These are phyloP conservation scores for Daldinia bambusicola DNA, from an alignment of 495 filamentous ascomycete genomes.

Conservation along the genomic window DNA sequence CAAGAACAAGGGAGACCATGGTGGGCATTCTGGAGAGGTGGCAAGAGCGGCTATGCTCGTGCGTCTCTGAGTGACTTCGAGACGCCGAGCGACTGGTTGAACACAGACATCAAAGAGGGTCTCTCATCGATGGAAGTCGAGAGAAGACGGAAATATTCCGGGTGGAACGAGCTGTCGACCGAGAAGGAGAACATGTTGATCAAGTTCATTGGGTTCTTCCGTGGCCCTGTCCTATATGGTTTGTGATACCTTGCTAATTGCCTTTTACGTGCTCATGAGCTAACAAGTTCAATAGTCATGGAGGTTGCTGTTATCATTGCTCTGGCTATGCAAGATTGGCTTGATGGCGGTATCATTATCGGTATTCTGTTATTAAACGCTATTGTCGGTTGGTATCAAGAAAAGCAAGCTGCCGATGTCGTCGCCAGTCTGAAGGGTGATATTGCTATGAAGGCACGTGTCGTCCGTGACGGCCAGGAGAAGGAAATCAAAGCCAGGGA, in stretches of 20 bases:
- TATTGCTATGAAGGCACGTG: constrained; percentile 80
- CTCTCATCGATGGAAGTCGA: constrained; percentile 70
- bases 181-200: constrained; percentile 83
- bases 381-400: constrained; percentile 83
- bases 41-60: constrained; percentile 50
- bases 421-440: constrained; percentile 82
- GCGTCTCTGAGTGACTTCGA: constrained; percentile 58
- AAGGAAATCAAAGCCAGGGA: constrained; percentile 79
- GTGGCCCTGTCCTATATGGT: constrained; percentile 85
- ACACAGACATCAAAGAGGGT: constrained; percentile 75
- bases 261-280: constrained; percentile 12
- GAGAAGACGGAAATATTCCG: constrained; percentile 69
- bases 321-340: constrained; percentile 81
- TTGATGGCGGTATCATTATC: constrained; percentile 84
- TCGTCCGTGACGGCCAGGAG: constrained; percentile 76
- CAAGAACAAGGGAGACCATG: constrained; percentile 58
- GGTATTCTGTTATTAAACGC: constrained; percentile 82
- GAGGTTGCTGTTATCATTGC: constrained; percentile 82
- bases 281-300: constrained; percentile 69
- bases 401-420: constrained; percentile 85
- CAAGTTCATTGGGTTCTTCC: constrained; percentile 82
- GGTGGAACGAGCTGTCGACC: constrained; percentile 78
- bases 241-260: constrained; percentile 47
- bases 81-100: constrained; percentile 69
- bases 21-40: constrained; percentile 66